Percentiles rank a stretch among this genome's conserved stretches.
Evolutionary conservation across 345 rosid species (phyloP).

Genomic region (Lepidium didymum): DNA sequence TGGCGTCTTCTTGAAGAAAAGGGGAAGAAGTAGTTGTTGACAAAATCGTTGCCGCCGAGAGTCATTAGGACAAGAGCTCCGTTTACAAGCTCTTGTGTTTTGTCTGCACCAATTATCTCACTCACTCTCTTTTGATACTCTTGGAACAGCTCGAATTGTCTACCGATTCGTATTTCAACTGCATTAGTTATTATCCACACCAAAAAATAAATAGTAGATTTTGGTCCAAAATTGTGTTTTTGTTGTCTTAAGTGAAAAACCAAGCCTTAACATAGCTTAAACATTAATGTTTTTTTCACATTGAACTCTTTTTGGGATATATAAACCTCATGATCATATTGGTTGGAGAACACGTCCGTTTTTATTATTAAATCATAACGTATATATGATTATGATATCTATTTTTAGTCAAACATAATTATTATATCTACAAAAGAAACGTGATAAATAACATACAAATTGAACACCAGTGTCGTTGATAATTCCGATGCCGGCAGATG

Average conservation of each 20-base stretch:
- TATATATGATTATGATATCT: not conserved
- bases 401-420: not conserved
- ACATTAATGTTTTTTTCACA: too few relatives aligned
- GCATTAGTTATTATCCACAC: constrained; percentile 3
- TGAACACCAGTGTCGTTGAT: constrained; percentile 34
- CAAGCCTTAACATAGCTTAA: too few relatives aligned
- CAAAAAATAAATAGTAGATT: not conserved
- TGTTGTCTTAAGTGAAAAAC: not conserved
- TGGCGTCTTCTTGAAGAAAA: constrained; percentile 22
- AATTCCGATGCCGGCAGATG: constrained; percentile 78
- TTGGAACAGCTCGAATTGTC: constrained; percentile 51
- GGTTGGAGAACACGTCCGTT: not conserved
- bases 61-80: constrained; percentile 31
- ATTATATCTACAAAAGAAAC: too few relatives aligned
- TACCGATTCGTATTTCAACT: constrained; percentile 62
- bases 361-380: not conserved
- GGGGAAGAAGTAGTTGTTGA: constrained; percentile 32
- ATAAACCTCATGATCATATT: not conserved
- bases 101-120: constrained; percentile 37
- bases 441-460: constrained; percentile 16
- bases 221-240: not conserved
- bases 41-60: constrained; percentile 33
- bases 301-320: not conserved
- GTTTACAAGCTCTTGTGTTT: constrained; percentile 41
- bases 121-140: constrained; percentile 49